phyloP scores from a whole-genome alignment of 331 rosid genomes.

The Cucumis variabilis region DNA sequence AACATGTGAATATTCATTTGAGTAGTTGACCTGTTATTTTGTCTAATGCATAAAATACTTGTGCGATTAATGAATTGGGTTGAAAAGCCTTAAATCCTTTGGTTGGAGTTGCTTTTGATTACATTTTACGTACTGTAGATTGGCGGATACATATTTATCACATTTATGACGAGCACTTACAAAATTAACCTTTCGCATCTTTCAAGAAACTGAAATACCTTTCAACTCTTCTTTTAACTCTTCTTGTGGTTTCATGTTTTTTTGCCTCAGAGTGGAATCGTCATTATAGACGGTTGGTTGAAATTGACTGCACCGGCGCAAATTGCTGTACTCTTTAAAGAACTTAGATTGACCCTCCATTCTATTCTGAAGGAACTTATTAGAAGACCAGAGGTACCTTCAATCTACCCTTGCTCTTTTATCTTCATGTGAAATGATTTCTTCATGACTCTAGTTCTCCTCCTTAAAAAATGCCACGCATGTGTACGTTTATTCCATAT shows the following conservation, averaged over 20 bases:
- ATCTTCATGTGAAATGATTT: slow-evolving; percentile 10
- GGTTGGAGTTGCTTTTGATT: not conserved
- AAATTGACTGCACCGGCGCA: slow-evolving; percentile 95
- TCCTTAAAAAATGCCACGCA: not conserved
- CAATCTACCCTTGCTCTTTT: slow-evolving; percentile 8
- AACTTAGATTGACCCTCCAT: slow-evolving; percentile 81
- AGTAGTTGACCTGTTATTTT: not conserved
- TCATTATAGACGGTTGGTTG: slow-evolving; percentile 92
- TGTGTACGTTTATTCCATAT: not conserved
- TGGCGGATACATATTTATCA: not conserved
- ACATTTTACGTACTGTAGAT: not conserved
- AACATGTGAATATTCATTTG: not conserved
- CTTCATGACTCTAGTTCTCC: not conserved
- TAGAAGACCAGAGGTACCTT: slow-evolving; percentile 82
- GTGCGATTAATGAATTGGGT: not conserved
- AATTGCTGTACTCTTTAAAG: slow-evolving; percentile 93
- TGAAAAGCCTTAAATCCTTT: not conserved
- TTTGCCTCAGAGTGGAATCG: slow-evolving; percentile 67
- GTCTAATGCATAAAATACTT: slow-evolving; percentile 9
- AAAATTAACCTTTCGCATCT: not conserved
- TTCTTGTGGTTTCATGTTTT: slow-evolving; percentile 30
- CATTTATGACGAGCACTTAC: not conserved
- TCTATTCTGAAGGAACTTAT: slow-evolving; percentile 82
- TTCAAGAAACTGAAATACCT: not conserved
- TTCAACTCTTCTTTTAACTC: slow-evolving; percentile 15